These are phyloP conservation scores for Herpetomonas muscarum DNA, from an alignment of 208 protist genomes.

Conservation along the genomic window DNA sequence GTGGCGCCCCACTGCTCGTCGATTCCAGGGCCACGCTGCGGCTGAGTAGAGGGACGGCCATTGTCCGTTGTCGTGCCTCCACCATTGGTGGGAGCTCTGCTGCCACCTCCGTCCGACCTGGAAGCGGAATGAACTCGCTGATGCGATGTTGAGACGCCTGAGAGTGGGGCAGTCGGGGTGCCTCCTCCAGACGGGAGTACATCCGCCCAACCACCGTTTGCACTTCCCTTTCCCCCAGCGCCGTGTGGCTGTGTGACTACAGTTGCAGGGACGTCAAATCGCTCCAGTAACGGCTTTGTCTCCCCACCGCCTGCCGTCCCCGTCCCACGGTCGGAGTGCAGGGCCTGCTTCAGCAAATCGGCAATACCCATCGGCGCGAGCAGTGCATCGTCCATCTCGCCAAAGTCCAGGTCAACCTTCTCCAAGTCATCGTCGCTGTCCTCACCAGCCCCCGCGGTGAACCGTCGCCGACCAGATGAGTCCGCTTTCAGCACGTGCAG, in stretches of 20 bases:
- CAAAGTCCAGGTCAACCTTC: conserved; percentile 35
- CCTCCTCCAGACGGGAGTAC: not conserved
- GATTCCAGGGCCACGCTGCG: conserved; percentile 9
- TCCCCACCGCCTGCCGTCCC: not conserved
- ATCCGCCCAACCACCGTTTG: not conserved
- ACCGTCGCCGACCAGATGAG: not conserved
- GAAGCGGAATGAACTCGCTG: not conserved
- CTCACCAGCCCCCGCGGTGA: conserved; percentile 9
- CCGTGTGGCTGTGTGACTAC: not conserved
- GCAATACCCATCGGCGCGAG: not conserved
- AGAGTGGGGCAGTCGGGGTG: not conserved
- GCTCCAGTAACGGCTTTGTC: not conserved
- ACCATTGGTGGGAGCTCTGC: not conserved
- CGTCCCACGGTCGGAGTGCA: not conserved
- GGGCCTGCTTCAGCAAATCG: not conserved
- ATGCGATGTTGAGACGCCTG: not conserved
- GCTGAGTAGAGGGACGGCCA: conserved; percentile 6
- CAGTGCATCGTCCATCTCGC: not conserved
- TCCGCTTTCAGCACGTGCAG: conserved; percentile 22
- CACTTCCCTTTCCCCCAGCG: not conserved
- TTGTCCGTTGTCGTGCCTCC: not conserved
- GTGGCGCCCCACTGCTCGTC: conserved; percentile 49
- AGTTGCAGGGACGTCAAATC: not conserved
- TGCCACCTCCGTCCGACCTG: not conserved
- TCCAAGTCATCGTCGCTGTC: conserved; percentile 51